Conservation (phyloP, 2,329 filamentous ascomycete genomes). For the Boeremia lycopersici region DNA sequence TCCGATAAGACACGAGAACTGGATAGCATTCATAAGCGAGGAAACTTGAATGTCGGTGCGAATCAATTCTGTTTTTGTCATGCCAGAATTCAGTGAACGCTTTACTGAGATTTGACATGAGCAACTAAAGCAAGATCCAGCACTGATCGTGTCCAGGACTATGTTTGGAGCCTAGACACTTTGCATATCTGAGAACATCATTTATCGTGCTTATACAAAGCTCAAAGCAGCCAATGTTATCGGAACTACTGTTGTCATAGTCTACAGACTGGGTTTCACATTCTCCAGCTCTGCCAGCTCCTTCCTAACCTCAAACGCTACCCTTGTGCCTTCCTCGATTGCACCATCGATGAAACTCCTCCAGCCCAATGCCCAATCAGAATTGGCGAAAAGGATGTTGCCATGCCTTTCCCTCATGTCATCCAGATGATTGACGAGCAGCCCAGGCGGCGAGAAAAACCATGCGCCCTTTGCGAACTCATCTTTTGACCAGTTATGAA, state of each 20-base stretch:
- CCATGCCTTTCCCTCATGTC: slow-evolving; percentile 52
- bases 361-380: slow-evolving; percentile 59
- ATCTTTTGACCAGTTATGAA: slow-evolving; percentile 58
- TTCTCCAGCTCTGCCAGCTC: slow-evolving; percentile 7
- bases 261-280: not conserved
- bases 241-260: not conserved
- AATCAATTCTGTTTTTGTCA: not conserved
- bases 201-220: not conserved
- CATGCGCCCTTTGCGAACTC: slow-evolving; percentile 54
- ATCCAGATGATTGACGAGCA: slow-evolving; percentile 49
- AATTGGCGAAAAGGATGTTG: slow-evolving; percentile 55
- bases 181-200: too few species aligned
- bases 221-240: not conserved
- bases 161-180: too few species aligned
- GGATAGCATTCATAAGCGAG: not conserved
- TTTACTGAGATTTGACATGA: not conserved
- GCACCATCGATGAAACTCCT: slow-evolving; percentile 59
- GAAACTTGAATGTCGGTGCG: too few species aligned
- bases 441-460: slow-evolving; percentile 40
- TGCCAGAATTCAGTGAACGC: not conserved
- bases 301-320: slow-evolving; percentile 39
- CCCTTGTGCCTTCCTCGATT: slow-evolving; percentile 54
- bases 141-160: not conserved
- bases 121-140: not conserved
- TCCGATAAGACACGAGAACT: not conserved